These are phyloP conservation scores for Tylopilus rubrobrunneus DNA, from an alignment of 768 basidiomycete genomes.

Conservation along the genomic window DNA sequence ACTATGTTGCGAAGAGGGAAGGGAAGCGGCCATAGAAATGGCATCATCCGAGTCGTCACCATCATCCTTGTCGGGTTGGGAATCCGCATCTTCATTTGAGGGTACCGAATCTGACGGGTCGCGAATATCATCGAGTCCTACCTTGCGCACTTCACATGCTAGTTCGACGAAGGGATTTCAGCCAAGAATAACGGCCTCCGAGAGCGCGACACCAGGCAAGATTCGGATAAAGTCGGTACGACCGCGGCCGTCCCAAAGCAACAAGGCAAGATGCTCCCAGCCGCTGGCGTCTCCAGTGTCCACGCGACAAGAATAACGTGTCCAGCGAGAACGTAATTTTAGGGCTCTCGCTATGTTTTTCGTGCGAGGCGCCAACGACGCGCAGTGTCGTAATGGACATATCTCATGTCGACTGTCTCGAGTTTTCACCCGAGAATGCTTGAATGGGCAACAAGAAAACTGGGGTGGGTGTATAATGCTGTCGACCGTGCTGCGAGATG, in stretches of 20 bases:
- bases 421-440: constrained; percentile 4
- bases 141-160: neutral
- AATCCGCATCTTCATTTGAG: neutral
- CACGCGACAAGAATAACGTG: neutral
- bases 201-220: neutral
- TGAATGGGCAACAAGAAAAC: constrained; percentile 13
- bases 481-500: neutral
- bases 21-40: neutral
- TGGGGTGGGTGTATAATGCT: constrained; percentile 2
- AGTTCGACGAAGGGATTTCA: neutral
- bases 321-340: neutral
- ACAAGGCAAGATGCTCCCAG: neutral
- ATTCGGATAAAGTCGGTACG: neutral
- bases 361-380: constrained; percentile 5
- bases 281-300: neutral
- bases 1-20: neutral
- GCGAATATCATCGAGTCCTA: neutral
- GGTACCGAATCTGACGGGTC: neutral
- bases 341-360: neutral
- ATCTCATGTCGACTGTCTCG: neutral
- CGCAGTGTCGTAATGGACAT: neutral
- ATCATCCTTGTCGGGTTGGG: neutral
- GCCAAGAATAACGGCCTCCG: neutral
- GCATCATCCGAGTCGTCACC: neutral
- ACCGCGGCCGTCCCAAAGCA: neutral